Percentiles rank a stretch among this genome's conserved stretches.
These are phyloP conservation scores for Trypanosoma cruzi DNA, from an alignment of 208 protist genomes.

Conservation along the genomic window DNA sequence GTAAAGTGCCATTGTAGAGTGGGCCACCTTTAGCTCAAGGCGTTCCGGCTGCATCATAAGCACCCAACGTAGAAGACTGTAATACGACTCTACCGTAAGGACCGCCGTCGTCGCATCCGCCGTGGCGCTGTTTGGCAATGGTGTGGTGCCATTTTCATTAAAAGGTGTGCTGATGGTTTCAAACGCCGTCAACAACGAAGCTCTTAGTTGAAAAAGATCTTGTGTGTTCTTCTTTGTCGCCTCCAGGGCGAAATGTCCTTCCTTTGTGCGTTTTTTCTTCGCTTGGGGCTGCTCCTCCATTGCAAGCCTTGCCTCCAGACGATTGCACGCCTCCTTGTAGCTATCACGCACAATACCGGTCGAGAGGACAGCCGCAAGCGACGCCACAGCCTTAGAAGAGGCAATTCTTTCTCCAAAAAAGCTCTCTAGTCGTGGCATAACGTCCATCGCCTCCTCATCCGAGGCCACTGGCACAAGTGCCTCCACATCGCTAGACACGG, in stretches of 20 bases:
- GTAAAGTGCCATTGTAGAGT: neutral
- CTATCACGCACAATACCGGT: conserved; percentile 40
- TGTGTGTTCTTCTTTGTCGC: conserved; percentile 46
- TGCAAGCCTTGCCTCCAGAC: conserved; percentile 41
- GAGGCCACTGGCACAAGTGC: conserved; percentile 24
- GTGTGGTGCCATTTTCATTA: conserved; percentile 22
- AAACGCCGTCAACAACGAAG: conserved; percentile 40
- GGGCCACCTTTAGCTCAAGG: conserved; percentile 23
- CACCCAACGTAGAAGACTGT: conserved; percentile 58
- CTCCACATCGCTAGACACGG: conserved; percentile 30
- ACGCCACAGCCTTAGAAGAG: conserved; percentile 39
- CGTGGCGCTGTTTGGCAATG: conserved; percentile 14
- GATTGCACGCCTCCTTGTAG: conserved; percentile 29
- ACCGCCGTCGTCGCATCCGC: conserved; percentile 34
- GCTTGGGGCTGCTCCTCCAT: conserved; percentile 24
- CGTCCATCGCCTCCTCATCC: conserved; percentile 35
- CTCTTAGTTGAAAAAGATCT: conserved; percentile 43
- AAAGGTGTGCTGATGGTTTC: conserved; percentile 38
- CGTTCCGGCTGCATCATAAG: conserved; percentile 53
- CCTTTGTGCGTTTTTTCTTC: conserved; percentile 30
- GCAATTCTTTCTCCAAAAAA: conserved; percentile 45
- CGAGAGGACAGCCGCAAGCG: conserved; percentile 50
- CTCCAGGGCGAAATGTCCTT: conserved; percentile 36
- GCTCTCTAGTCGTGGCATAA: conserved; percentile 44
- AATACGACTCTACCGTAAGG: conserved; percentile 44